Percentiles rank a stretch among this genome's conserved stretches.
Evolutionary conservation across 805 yeast species (phyloP).

Genomic region (Brettanomyces custersianus): DNA sequence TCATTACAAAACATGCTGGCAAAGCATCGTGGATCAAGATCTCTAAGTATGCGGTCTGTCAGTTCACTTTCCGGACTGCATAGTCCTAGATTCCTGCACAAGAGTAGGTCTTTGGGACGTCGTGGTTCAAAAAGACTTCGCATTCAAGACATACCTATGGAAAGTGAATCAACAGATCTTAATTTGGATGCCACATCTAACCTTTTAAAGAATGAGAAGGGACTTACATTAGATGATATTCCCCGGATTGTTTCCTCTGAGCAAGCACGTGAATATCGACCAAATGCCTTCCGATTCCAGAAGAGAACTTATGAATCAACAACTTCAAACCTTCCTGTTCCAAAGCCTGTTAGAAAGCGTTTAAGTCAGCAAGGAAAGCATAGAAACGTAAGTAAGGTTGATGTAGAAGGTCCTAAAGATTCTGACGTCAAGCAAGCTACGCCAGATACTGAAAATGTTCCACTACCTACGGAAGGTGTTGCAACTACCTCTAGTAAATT

Average conservation of each 20-base stretch:
- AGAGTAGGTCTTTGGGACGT: slow-evolving; percentile 13
- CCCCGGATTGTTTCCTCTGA: slow-evolving; percentile 96
- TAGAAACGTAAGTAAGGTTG: not conserved
- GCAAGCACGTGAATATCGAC: slow-evolving; percentile 87
- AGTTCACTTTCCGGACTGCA: not conserved
- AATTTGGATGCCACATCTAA: slow-evolving; percentile 57
- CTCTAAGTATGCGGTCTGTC: not conserved
- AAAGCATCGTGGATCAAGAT: not conserved
- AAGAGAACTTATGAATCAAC: slow-evolving; percentile 27
- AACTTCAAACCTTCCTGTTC: slow-evolving; percentile 29
- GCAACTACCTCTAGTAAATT: too few relatives aligned
- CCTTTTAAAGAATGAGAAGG: slow-evolving; percentile 69
- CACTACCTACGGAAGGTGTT: too few relatives aligned
- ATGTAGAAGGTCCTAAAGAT: not conserved
- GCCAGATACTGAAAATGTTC: too few relatives aligned
- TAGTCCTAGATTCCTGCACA: not conserved
- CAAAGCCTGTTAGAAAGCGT: slow-evolving; percentile 19
- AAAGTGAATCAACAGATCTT: slow-evolving; percentile 13
- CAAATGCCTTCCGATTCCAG: slow-evolving; percentile 85
- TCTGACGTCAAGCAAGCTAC: too few relatives aligned
- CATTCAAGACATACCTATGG: slow-evolving; percentile 22
- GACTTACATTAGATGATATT: slow-evolving; percentile 89
- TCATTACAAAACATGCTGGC: too few relatives aligned
- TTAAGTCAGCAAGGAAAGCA: not conserved
- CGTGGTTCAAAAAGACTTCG: slow-evolving; percentile 23